phyloP scores from a whole-genome alignment of 768 basidiomycete species.

The Leucocoprinus birnbaumii region DNA sequence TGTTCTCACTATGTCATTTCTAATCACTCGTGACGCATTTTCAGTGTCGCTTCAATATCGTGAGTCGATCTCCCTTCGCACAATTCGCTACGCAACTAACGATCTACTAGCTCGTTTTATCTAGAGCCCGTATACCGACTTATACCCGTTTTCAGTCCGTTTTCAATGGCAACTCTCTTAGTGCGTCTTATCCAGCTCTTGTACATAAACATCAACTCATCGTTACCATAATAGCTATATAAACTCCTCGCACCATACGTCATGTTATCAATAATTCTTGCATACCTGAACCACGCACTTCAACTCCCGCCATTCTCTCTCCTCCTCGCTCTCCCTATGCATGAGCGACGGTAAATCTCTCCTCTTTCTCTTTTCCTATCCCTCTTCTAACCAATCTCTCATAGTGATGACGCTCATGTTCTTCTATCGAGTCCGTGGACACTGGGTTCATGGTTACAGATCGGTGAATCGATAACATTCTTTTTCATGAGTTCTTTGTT shows the following conservation, averaged over 20 bases:
- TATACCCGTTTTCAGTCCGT: conserved; percentile 82
- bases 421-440: conserved; percentile 81
- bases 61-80: conserved; percentile 29
- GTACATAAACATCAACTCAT: not conserved
- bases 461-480: conserved; percentile 85
- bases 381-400: not conserved
- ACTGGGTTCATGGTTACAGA: conserved; percentile 89
- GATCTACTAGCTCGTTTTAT: conserved; percentile 64
- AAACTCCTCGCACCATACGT: conserved; percentile 83
- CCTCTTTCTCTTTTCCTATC: not conserved
- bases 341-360: conserved; percentile 57
- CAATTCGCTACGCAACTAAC: not conserved
- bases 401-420: conserved; percentile 81
- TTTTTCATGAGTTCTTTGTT: conserved; percentile 82
- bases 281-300: conserved; percentile 63
- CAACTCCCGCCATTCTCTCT: conserved; percentile 77
- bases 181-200: conserved; percentile 32
- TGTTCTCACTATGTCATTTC: not conserved
- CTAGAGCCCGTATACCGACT: conserved; percentile 85
- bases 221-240: conserved; percentile 49
- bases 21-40: conserved; percentile 1
- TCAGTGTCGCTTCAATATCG: conserved; percentile 87
- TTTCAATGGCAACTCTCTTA: conserved; percentile 73
- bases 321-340: conserved; percentile 71
- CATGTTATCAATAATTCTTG: conserved; percentile 68